phyloP scores from a whole-genome alignment of 352 stramenopile species.

The Saprolegnia parasitica region DNA sequence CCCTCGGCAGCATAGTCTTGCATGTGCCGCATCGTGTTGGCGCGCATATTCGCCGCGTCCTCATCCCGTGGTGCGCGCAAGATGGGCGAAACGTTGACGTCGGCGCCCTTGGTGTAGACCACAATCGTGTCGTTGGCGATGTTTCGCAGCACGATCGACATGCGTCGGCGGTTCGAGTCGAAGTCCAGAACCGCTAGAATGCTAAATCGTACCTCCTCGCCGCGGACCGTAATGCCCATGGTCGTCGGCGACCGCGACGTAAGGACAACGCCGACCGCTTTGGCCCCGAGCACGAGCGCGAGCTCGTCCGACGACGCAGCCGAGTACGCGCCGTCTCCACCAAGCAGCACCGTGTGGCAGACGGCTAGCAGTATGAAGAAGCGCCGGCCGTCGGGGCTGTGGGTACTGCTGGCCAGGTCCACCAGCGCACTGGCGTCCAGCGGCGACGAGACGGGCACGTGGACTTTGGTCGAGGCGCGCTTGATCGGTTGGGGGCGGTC shows the following conservation, averaged over 20 bases:
- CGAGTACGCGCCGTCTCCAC: conserved; percentile 57
- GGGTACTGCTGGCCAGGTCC: background rate
- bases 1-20: conserved; percentile 82
- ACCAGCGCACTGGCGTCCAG: background rate
- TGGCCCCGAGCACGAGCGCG: conserved; percentile 56
- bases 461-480: conserved; percentile 93
- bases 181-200: conserved; percentile 65
- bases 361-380: conserved; percentile 56
- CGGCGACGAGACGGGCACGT: conserved; percentile 69
- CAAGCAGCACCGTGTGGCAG: conserved; percentile 63
- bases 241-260: conserved; percentile 29
- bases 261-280: conserved; percentile 60
- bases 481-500: conserved; percentile 88
- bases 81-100: conserved; percentile 52
- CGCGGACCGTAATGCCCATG: conserved; percentile 10
- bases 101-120: conserved; percentile 43
- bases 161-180: conserved; percentile 61
- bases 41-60: background rate
- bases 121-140: background rate
- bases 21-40: conserved; percentile 38
- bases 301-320: conserved; percentile 62
- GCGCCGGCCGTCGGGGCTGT: background rate
- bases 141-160: conserved; percentile 55
- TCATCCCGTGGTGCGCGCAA: background rate
- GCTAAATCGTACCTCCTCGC: conserved; percentile 30